Base-by-base conservation (phyloP, 2,329 filamentous ascomycete genomes). In the Fusarium sulawesiense region DNA sequence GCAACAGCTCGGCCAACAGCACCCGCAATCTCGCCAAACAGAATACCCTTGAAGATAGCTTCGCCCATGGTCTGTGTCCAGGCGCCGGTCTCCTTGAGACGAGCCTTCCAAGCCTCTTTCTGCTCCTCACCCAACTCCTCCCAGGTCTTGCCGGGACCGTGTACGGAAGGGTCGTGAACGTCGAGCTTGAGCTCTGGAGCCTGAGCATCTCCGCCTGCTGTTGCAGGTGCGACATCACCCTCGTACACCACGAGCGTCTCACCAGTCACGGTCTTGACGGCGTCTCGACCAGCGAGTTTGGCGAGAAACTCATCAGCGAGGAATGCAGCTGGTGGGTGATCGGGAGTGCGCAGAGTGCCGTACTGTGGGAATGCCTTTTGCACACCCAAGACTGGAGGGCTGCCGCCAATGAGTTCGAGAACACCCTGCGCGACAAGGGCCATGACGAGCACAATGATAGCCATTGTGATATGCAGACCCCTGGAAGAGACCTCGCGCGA, bases 51-150 rank as follows among this genome's bases (percentile, higher is more conserved):
- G 72, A 97, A 86, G 30, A 96, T 87, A 12, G 84, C 85, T 82
- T 95, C 93, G 4, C 92, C 92, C 84, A 95, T 92, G 40, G 88
- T 85, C 76, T 91, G 89, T n/a, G 88, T 87, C 93, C 93, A 97
- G 69, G 93, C 88, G 1, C 93, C 93, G 1, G 92, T 90, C 57
- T 90, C 85, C 58, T 84, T 83, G 37, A 97, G 84, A 76, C 86
- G 87, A 71, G 86, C 80, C 80, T 89, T 93, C 93, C 93, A 97
- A 20, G 83, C 81, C 54, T 83, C 81, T 77, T 88, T 87, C 78
- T 94, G 88, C 56, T 87, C 80, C 14, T 85, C 82, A 8, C 83
- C 83, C 46, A 97, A 80, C 63, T 94, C 88, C 60, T 93, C 89
- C 92, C 93, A 97, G 57, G 85, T 82, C 78, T 85, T 89, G 16